phyloP scores from a whole-genome alignment of 2,329 filamentous ascomycete genomes.

The Pseudogymnoascus sp. region DNA sequence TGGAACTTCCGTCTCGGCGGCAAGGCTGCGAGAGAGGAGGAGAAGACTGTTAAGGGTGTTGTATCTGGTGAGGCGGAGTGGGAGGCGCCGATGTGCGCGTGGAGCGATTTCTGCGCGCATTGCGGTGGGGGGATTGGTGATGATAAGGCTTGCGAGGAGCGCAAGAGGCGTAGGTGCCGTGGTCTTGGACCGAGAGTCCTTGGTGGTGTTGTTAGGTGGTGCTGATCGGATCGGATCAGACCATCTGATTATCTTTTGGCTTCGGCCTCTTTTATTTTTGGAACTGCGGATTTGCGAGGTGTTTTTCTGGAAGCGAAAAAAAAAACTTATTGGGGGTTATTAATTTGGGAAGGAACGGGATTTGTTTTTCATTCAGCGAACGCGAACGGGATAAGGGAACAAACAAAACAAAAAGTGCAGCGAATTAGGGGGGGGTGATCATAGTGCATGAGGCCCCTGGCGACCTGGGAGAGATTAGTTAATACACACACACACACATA shows the following conservation, averaged over 20 bases:
- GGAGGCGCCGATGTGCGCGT: conserved; percentile 3
- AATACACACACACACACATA: not conserved
- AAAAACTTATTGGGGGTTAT: not conserved
- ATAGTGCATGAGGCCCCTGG: conserved; percentile 1
- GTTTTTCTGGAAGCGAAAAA: not conserved
- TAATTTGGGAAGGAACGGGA: no score
- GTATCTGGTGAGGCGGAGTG: not conserved
- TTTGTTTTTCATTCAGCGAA: not conserved
- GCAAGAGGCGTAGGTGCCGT: conserved; percentile 1
- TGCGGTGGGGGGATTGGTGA: not conserved
- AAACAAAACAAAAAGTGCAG: conserved; percentile 1
- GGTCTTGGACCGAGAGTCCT: not conserved
- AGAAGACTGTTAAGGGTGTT: not conserved
- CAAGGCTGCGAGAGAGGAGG: not conserved
- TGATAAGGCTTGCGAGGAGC: conserved; percentile 1
- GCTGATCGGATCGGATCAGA: not conserved
- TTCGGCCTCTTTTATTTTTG: no score
- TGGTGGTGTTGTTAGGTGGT: not conserved
- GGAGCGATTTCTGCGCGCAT: conserved; percentile 1
- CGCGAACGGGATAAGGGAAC: not conserved
- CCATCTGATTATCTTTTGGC: not conserved
- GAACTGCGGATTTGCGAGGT: conserved; percentile 1
- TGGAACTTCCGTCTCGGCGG: not conserved
- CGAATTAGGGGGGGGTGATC: not conserved
- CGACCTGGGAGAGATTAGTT: not conserved